A percentile compares a stretch with the other conserved stretches of the same genome.
Evolutionary conservation across 2,329 filamentous ascomycete species (phyloP).

Genomic region (Aspergillus sp.): DNA sequence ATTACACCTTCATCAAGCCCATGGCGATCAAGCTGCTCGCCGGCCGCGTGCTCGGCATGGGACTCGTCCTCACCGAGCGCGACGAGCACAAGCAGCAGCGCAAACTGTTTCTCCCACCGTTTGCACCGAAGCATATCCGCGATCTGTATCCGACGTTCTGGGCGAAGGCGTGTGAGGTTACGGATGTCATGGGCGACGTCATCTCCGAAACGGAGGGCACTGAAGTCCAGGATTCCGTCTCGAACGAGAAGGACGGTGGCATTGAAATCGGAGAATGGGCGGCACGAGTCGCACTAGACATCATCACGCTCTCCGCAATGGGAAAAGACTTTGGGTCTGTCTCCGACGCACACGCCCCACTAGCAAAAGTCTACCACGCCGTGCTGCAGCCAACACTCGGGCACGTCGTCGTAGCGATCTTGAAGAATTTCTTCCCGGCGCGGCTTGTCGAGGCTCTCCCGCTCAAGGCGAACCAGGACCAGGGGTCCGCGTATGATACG

Average conservation of each 20-base stretch:
- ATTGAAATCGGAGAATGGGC: not conserved
- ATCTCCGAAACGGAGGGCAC: not conserved
- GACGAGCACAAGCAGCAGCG: constrained; percentile 3
- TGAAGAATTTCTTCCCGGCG: not conserved
- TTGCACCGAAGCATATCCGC: not conserved
- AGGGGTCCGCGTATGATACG: not conserved
- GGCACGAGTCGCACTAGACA: not conserved
- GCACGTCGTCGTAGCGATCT: not conserved
- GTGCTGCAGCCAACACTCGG: not conserved
- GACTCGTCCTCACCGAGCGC: not conserved
- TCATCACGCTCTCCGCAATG: not conserved
- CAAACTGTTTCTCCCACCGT: not conserved
- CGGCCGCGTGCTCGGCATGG: not conserved
- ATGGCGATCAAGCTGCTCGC: not conserved
- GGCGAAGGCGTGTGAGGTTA: not conserved
- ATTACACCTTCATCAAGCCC: not conserved
- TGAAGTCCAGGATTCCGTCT: not conserved
- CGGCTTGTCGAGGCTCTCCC: not conserved
- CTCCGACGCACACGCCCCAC: not conserved
- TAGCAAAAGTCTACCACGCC: not conserved
- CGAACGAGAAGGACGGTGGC: not conserved
- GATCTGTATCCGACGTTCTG: constrained; percentile 1
- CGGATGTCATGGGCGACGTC: too few relatives aligned
- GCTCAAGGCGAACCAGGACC: not conserved
- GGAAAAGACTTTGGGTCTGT: not conserved